Evolutionary conservation across 78 protist species (phyloP), one percentile per base, ranked within the genome.

Genomic region (Isochrysis galbana): DNA sequence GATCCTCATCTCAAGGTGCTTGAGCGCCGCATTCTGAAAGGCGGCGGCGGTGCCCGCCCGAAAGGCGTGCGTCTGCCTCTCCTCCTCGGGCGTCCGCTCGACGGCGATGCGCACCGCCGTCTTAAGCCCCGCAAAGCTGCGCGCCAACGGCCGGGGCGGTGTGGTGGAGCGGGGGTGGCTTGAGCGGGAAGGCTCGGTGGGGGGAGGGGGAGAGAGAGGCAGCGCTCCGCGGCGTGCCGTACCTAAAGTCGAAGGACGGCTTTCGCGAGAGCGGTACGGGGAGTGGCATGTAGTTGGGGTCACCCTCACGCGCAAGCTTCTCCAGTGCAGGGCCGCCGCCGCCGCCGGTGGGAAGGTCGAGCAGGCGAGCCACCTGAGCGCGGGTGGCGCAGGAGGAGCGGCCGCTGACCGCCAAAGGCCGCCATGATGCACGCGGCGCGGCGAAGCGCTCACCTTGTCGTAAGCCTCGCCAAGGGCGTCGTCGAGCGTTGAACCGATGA

Each of bases 121-220:
- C 78, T 93, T 93, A 61, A 93, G 91, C 46, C 94, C 94, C 3
- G 94, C 94, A 74, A 87, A 92, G 29, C 78, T 47, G n/a, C n/a
- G n/a, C n/a, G n/a, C n/a, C n/a, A n/a, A n/a, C n/a, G n/a, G n/a
- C n/a, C n/a, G n/a, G n/a, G n/a, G n/a, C n/a, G n/a, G n/a, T n/a
- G n/a, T n/a, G n/a, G n/a, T n/a, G n/a, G n/a, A n/a, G n/a, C n/a
- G n/a, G n/a, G n/a, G n/a, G n/a, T n/a, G n/a, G n/a, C n/a, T n/a
- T n/a, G n/a, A n/a, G n/a, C n/a, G n/a, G n/a, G n/a, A n/a, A n/a
- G n/a, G n/a, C n/a, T n/a, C n/a, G n/a, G n/a, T n/a, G n/a, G n/a
- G n/a, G n/a, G n/a, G n/a, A n/a, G n/a, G n/a, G n/a, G n/a, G n/a
- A n/a, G n/a, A n/a, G n/a, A n/a, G n/a, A n/a, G n/a, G n/a, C n/a